A percentile compares a stretch with the other conserved stretches of the same genome.
Evolutionary conservation across 129 eudicot genomes (phyloP).

Genomic region (Artemisia annua): DNA sequence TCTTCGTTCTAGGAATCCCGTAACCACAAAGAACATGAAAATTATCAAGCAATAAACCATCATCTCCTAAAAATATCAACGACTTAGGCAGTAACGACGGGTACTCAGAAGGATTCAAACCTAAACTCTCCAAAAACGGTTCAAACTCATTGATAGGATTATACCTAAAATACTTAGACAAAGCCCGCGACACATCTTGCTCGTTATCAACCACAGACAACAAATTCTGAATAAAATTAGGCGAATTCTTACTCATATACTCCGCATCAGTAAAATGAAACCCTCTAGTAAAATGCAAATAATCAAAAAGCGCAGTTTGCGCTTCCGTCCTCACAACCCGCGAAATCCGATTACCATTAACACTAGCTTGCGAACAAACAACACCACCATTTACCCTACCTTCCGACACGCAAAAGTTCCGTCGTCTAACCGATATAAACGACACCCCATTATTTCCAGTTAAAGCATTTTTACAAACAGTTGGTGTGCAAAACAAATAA

Average conservation of each 20-base stretch:
- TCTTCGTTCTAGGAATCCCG: conserved; percentile 62
- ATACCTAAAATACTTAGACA: conserved; percentile 62
- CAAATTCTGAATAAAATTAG: conserved; percentile 49
- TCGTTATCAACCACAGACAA: conserved; percentile 58
- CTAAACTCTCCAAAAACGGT: conserved; percentile 81
- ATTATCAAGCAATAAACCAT: conserved; percentile 55
- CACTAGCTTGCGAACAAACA: conserved; percentile 27
- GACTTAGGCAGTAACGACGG: conserved; percentile 53
- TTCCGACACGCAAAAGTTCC: conserved; percentile 38
- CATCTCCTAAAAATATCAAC: conserved; percentile 64
- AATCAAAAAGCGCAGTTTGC: conserved; percentile 72
- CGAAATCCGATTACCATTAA: conserved; percentile 33
- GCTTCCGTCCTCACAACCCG: conserved; percentile 60
- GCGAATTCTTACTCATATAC: conserved; percentile 76
- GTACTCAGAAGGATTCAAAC: conserved; percentile 45
- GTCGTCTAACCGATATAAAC: conserved; percentile 16
- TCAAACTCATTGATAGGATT: conserved; percentile 79
- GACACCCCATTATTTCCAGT: conserved; percentile 7
- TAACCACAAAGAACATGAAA: conserved; percentile 63
- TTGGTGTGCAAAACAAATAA: conserved; percentile 25
- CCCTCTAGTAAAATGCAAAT: conserved; percentile 71
- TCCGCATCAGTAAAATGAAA: conserved; percentile 62
- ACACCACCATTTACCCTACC: conserved; percentile 16
- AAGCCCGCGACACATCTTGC: conserved; percentile 51
- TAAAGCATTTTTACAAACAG: conserved; percentile 35